Base-by-base conservation (phyloP, 2,329 filamentous ascomycete genomes). In the Gremmenia infestans region DNA sequence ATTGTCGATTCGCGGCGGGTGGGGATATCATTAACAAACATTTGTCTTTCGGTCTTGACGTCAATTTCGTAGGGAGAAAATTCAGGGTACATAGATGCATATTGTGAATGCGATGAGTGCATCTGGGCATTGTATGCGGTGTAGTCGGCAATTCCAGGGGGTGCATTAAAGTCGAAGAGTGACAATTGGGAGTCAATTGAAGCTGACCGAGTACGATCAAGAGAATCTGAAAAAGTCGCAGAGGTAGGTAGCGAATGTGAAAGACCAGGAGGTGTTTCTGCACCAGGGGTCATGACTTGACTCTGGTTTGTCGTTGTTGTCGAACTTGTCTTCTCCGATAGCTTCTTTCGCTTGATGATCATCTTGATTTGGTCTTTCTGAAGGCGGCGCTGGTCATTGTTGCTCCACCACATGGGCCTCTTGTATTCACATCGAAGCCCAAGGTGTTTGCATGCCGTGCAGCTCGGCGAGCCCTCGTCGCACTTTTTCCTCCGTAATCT, bases 361-460 rank as follows among this genome's bases (percentile, higher is more conserved):
- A 88, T 87, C 81, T 99, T 99, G 80, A 99, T 96, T 65, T 87
- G 78, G 71, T 97, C 94, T 77, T 97, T 99, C 72, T 97, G 91
- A 55, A 86, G 77, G 66, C 87, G 84, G 65, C 94, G 82, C 69
- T 88, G 85, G 61, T 96, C 91, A 69, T 89, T 88, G 79, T 94
- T 97, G 75, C 87, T 89, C 94, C 94, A 99, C 94, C 94, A 99
- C 75, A 89, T 84, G 39, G 94, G 94, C 70, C 92, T 81, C 80
- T 96, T 96, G 78, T 97, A 99, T 78, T 97, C 91, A 77, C 94
- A 99, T 68, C 81, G 80, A 55, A 99, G 81, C 53, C 89, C 88
- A 55, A 99, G 86, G 56, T 71, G 66, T 64, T 82, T 85, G 79
- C 83, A 87, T 59, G 83, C 83, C 15, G 81, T 80, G 76, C 83